These are phyloP conservation scores for Eutrema japonicum DNA, from an alignment of 345 rosid species.

Conservation along the genomic window DNA sequence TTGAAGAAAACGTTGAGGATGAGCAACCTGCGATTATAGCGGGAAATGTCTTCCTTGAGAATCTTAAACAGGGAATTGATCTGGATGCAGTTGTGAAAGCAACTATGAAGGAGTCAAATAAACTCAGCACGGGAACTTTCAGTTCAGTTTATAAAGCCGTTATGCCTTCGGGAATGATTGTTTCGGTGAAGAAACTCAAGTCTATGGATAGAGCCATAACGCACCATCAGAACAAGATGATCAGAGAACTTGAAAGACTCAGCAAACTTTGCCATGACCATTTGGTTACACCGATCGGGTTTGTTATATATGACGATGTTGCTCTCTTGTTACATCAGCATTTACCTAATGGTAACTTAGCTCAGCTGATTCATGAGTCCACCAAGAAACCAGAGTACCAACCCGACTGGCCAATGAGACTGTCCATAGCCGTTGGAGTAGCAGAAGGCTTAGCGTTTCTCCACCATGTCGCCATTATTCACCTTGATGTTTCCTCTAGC, in stretches of 20 bases:
- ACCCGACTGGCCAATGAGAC: constrained; percentile 91
- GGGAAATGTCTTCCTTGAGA: constrained; percentile 80
- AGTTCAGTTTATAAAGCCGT: constrained; percentile 85
- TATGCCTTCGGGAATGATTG: constrained; percentile 92
- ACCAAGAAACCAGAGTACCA: constrained; percentile 65
- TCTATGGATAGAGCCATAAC: constrained; percentile 85
- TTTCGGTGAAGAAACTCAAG: constrained; percentile 81
- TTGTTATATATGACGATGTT: constrained; percentile 85
- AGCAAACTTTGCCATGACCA: constrained; percentile 95
- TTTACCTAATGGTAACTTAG: constrained; percentile 78
- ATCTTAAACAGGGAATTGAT: constrained; percentile 88
- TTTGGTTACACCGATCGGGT: constrained; percentile 81
- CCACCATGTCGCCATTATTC: constrained; percentile 88
- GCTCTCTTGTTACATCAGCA: constrained; percentile 88
- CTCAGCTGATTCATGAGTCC: constrained; percentile 80
- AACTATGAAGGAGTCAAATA: constrained; percentile 80
- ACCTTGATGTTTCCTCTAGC: constrained; percentile 86
- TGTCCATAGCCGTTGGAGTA: constrained; percentile 81
- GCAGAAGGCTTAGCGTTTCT: constrained; percentile 94
- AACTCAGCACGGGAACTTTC: constrained; percentile 81
- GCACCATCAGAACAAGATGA: constrained; percentile 92
- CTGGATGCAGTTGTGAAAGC: constrained; percentile 85
- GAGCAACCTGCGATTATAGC: constrained; percentile 70
- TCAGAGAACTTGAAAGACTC: constrained; percentile 91
- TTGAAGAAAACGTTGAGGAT: constrained; percentile 52